Percentiles rank a stretch among this genome's conserved stretches.
Evolutionary conservation across 2,329 filamentous ascomycete species (phyloP).

Genomic region (Colletotrichum sp.): DNA sequence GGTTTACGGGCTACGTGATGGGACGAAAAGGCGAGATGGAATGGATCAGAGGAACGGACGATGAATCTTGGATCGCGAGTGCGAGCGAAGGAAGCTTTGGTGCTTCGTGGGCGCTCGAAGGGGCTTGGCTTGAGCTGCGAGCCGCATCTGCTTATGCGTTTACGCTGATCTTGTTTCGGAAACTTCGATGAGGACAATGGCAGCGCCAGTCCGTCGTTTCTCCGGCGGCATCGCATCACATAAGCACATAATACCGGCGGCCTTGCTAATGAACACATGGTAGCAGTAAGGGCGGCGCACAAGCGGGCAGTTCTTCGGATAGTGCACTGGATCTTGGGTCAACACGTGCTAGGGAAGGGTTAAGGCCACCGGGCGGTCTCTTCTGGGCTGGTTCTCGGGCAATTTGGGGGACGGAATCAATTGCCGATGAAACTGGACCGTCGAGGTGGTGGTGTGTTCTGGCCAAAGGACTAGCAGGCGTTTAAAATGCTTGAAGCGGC

Average conservation of each 20-base stretch:
- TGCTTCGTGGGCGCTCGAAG: background rate
- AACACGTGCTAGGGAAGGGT: conserved; percentile 6
- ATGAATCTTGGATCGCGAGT: background rate
- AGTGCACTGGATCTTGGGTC: background rate
- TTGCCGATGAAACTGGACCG: background rate
- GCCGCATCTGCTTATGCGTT: background rate
- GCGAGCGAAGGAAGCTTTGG: background rate
- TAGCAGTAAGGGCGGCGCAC: background rate
- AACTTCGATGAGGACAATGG: background rate
- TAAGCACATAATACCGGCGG: background rate
- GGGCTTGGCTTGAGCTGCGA: background rate
- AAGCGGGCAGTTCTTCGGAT: background rate
- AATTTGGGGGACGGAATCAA: background rate
- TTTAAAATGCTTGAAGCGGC: background rate
- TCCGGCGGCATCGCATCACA: background rate
- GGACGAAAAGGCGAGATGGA: background rate
- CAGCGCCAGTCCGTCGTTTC: background rate
- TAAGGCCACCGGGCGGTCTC: background rate
- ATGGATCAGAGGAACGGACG: background rate
- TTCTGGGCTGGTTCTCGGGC: background rate
- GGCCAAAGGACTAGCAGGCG: background rate
- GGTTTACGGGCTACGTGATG: background rate
- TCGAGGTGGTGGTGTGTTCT: background rate
- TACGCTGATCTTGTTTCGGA: background rate
- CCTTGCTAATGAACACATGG: background rate